Percentiles rank a stretch among this genome's conserved stretches.
Evolutionary conservation across 257 asterid species (phyloP).

Genomic region (Jaltomata sinuosa): DNA sequence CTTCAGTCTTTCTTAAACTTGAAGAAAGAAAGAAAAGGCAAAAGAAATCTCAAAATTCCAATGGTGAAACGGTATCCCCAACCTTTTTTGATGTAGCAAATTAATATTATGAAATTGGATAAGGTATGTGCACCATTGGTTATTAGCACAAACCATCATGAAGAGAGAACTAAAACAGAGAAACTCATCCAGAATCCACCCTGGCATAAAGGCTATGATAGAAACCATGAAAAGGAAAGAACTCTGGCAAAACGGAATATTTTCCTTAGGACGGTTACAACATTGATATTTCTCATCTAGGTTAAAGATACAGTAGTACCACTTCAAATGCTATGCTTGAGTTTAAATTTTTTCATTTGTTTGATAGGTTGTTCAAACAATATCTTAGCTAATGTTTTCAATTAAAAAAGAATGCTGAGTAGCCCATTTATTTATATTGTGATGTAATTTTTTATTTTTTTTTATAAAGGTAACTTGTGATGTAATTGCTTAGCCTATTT

Average conservation of each 20-base stretch:
- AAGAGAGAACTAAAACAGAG: neutral
- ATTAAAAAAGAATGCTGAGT: neutral
- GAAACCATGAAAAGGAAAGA: neutral
- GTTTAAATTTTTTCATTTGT: neutral
- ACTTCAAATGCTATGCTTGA: neutral
- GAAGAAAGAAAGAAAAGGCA: neutral
- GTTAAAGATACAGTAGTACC: neutral
- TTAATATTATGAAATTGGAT: neutral
- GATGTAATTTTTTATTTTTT: no score
- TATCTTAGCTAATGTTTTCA: neutral
- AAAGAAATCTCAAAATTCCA: neutral
- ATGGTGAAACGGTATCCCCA: neutral
- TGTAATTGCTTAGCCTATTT: neutral
- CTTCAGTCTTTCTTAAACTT: neutral
- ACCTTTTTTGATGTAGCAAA: neutral
- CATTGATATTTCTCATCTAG: neutral
- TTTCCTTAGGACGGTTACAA: neutral
- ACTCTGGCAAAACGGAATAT: neutral
- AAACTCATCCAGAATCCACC: neutral
- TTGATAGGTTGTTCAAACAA: neutral
- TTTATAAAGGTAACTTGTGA: no score
- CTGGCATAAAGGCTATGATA: neutral
- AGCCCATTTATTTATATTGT: neutral
- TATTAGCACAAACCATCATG: neutral
- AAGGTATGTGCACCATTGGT: neutral